A percentile compares a stretch with the other conserved stretches of the same genome.
phyloP scores from a whole-genome alignment of 495 filamentous ascomycete species.

The Echria macrotheca region DNA sequence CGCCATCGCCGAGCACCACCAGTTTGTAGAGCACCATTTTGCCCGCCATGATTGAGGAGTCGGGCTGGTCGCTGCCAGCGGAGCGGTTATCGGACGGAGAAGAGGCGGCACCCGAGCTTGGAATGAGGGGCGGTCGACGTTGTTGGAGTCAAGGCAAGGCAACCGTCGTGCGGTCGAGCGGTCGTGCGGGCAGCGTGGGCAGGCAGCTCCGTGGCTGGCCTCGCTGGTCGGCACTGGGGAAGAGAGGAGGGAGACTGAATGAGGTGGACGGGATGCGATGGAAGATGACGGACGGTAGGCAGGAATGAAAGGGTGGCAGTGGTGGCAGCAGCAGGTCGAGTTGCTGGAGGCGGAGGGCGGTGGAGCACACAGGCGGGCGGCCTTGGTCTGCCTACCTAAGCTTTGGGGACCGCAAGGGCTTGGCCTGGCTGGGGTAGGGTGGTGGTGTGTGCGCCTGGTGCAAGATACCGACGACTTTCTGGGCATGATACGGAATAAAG shows the following conservation, averaged over 20 bases:
- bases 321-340: neutral
- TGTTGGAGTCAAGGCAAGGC: neutral
- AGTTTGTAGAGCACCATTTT: conserved; percentile 98
- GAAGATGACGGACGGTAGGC: neutral
- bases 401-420: neutral
- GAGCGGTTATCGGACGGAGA: conserved; percentile 9
- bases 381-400: conserved; percentile 9
- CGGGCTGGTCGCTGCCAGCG: neutral
- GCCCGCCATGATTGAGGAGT: conserved; percentile 45
- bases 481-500: conserved; percentile 14
- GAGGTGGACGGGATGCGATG: no score
- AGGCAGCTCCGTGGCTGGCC: no score
- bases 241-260: neutral
- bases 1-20: conserved; percentile 80
- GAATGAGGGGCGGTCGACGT: conserved; percentile 11
- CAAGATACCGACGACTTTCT: conserved; percentile 11
- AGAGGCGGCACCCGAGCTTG: conserved; percentile 8
- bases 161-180: no score
- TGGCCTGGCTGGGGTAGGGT: conserved; percentile 1
- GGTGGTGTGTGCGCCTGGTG: conserved; percentile 5
- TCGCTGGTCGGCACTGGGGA: neutral
- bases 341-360: neutral
- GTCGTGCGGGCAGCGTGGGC: no score
- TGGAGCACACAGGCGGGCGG: conserved; percentile 8
- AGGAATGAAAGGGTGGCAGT: conserved; percentile 1